Evolutionary conservation across 2,329 filamentous ascomycete genomes (phyloP).

Genomic region (Monosporascus sp.): DNA sequence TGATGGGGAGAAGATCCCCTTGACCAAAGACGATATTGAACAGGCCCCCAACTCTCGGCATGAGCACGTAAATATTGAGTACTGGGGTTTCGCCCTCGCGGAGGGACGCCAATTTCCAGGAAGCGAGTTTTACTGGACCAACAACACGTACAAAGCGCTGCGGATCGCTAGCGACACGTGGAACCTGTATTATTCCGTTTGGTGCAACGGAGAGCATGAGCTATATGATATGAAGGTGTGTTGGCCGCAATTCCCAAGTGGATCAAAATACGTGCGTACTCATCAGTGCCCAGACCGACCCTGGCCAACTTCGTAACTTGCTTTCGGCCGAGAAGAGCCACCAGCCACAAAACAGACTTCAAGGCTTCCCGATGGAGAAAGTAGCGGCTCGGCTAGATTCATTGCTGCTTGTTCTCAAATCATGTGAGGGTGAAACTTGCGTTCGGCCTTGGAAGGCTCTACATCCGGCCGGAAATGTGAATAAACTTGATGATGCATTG

Average conservation of each 20-base stretch:
- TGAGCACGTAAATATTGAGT: slow-evolving; percentile 47
- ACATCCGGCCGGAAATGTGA: slow-evolving; percentile 48
- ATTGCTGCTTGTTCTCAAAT: slow-evolving; percentile 55
- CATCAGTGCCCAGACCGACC: slow-evolving; percentile 39
- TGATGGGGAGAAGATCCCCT: slow-evolving; percentile 2
- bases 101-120: slow-evolving; percentile 38
- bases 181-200: slow-evolving; percentile 54
- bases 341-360: slow-evolving; percentile 13
- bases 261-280: background rate
- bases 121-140: background rate
- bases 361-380: slow-evolving; percentile 30
- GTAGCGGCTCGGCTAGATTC: slow-evolving; percentile 50
- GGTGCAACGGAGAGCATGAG: slow-evolving; percentile 64
- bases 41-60: slow-evolving; percentile 5
- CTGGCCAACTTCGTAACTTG: slow-evolving; percentile 45
- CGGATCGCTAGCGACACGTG: slow-evolving; percentile 39
- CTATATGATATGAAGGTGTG: slow-evolving; percentile 56
- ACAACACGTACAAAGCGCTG: slow-evolving; percentile 48
- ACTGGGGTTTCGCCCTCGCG: slow-evolving; percentile 33
- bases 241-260: background rate
- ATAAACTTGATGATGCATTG: slow-evolving; percentile 46
- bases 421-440: slow-evolving; percentile 50
- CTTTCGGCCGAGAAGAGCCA: slow-evolving; percentile 7
- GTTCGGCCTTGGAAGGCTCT: slow-evolving; percentile 51
- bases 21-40: slow-evolving; percentile 18